Evolutionary conservation across 169 alveolate species (phyloP), one percentile per base, ranked within the genome.

Genomic region (Plasmodium fragile): DNA sequence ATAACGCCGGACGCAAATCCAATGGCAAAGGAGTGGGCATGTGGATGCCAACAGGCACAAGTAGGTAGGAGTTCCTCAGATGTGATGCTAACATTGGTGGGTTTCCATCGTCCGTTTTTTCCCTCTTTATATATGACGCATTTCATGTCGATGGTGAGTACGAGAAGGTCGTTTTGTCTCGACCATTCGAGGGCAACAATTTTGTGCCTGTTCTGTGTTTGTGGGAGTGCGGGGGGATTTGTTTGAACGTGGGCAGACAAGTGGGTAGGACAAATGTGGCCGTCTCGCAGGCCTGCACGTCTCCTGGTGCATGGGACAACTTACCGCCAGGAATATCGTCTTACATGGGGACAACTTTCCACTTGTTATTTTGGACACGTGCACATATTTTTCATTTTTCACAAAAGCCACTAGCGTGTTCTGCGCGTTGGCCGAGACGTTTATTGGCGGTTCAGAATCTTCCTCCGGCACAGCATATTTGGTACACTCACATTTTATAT

Each of bases 1-100:
- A 73, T 85, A 85, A 18, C 65, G 30, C 93, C 93, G 10, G 93
- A 73, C 25, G 93, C 52, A 75, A 85, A 85, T 6, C 93, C 93
- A 30, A 85, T 85, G 32, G 93, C 93, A 28, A 85, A 85, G 25
- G 82, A 52, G 34, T 85, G n/a, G 49, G 93, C 30, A 85, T 73
- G 78, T 25, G 93, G 93, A 41, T 85, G 93, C 93, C 93, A 85
- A 36, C 83, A 85, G 59, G 65, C 85, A 52, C 93, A 85, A 53
- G 93, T 85, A 36, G 93, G 93, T 73, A 28, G 13, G 30, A 85
- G 80, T 39, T 85, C 93, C 43, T 85, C 85, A 4, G 82, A 52
- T n/a, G 85, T 65, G 25, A 85, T 85, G 79, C 79, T 73, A 52
- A 85, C 93, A 85, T 72, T 59, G 65, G 59, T 85, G 43, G 43